phyloP scores from a whole-genome alignment of 768 basidiomycete genomes.

The Amanita rubescens region DNA sequence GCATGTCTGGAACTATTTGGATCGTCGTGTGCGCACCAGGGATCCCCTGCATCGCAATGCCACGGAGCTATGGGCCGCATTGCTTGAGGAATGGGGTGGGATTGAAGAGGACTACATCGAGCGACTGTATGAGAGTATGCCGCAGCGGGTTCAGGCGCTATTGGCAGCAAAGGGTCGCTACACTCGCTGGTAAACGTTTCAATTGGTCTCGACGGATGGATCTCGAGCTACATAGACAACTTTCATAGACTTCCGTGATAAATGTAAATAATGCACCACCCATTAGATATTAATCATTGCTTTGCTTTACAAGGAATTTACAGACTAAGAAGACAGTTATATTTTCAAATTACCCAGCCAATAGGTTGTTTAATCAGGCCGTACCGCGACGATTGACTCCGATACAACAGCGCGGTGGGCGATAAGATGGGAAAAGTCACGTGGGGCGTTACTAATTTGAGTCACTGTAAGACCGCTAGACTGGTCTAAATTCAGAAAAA shows the following conservation, averaged over 20 bases:
- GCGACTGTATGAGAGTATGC: neutral
- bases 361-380: too few species aligned
- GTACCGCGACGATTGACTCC: neutral
- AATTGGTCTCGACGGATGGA: too few species aligned
- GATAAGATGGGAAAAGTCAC: neutral
- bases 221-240: neutral
- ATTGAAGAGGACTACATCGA: neutral
- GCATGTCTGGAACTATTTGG: conserved; percentile 25
- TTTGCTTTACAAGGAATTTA: too few species aligned
- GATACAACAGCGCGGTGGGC: neutral
- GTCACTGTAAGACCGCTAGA: too few species aligned
- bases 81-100: conserved; percentile 14
- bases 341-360: too few species aligned
- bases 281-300: too few species aligned
- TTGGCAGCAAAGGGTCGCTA: neutral
- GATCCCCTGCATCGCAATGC: conserved; percentile 11
- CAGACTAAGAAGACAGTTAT: too few species aligned
- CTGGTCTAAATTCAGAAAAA: too few species aligned
- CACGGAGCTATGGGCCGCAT: conserved; percentile 18
- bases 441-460: too few species aligned
- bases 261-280: too few species aligned
- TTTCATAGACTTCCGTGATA: too few species aligned
- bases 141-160: neutral
- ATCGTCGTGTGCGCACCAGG: conserved; percentile 9
- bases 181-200: neutral